phyloP scores from a whole-genome alignment of 768 basidiomycete genomes.

The Dacryopinax primogenitus region DNA sequence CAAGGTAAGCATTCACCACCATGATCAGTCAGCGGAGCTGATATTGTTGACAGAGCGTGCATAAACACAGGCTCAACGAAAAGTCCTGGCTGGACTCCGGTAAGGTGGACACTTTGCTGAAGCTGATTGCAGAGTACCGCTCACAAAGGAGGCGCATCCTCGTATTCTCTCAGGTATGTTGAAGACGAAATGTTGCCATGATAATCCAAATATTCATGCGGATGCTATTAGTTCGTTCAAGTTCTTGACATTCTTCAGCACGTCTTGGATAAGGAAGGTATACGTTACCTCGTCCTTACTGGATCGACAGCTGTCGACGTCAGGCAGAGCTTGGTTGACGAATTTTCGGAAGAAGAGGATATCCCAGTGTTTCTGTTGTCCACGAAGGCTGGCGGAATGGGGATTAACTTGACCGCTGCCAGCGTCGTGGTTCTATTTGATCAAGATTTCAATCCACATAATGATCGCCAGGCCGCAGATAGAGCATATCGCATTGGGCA shows the following conservation, averaged over 20 bases:
- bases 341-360: conserved; percentile 69
- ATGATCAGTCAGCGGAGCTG: not conserved
- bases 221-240: conserved; percentile 65
- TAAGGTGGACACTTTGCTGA: conserved; percentile 63
- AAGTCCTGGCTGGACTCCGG: conserved; percentile 75
- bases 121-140: conserved; percentile 54
- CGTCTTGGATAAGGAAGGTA: conserved; percentile 55
- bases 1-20: conserved; percentile 44
- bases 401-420: conserved; percentile 91
- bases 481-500: conserved; percentile 95
- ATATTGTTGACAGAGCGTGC: conserved; percentile 24
- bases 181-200: not conserved
- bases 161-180: conserved; percentile 81
- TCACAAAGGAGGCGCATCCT: conserved; percentile 66
- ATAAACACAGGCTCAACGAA: conserved; percentile 57
- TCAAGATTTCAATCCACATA: conserved; percentile 96
- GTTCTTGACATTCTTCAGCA: conserved; percentile 85
- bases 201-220: not conserved
- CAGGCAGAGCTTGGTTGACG: conserved; percentile 85
- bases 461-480: conserved; percentile 95
- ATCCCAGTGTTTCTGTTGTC: conserved; percentile 85
- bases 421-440: conserved; percentile 95
- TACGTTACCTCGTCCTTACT: conserved; percentile 73
- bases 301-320: conserved; percentile 90
- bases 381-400: conserved; percentile 90